These are phyloP conservation scores for Salix arbutifolia DNA, from an alignment of 345 rosid genomes.

Conservation along the genomic window DNA sequence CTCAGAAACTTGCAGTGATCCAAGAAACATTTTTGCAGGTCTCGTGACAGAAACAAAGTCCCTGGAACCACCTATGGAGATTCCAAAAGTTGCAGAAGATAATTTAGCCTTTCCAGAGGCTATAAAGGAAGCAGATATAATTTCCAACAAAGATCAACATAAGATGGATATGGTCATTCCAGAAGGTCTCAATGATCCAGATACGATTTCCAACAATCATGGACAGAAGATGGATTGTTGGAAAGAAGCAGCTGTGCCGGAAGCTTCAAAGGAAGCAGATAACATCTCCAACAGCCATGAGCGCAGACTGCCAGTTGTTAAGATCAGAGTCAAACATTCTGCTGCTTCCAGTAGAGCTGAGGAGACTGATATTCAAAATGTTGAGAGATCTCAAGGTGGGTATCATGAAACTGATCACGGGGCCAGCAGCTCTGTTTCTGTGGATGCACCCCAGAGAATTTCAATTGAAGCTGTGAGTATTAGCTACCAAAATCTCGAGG, in stretches of 20 bases:
- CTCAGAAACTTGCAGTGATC: constrained; percentile 61
- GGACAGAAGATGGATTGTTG: constrained; percentile 11
- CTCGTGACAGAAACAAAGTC: constrained; percentile 38
- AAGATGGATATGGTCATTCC: constrained; percentile 10
- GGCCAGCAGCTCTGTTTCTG: constrained; percentile 79
- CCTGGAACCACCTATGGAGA: constrained; percentile 41
- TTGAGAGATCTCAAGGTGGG: constrained; percentile 62
- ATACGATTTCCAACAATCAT: constrained; percentile 16
- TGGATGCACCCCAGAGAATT: constrained; percentile 87
- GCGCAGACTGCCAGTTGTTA: constrained; percentile 51
- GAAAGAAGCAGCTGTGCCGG: background rate
- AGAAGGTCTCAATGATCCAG: constrained; percentile 21
- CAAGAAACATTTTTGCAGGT: constrained; percentile 43
- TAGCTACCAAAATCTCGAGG: constrained; percentile 74
- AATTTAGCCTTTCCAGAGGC: constrained; percentile 38
- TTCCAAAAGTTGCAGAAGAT: constrained; percentile 25
- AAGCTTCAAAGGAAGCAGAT: constrained; percentile 35
- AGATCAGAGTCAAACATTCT: constrained; percentile 68
- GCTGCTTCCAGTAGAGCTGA: constrained; percentile 65
- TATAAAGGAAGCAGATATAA: constrained; percentile 19
- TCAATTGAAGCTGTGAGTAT: constrained; percentile 63
- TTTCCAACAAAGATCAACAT: constrained; percentile 5
- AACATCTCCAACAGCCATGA: constrained; percentile 56
- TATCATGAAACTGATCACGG: constrained; percentile 47
- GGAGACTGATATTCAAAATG: constrained; percentile 61